A percentile compares a stretch with the other conserved stretches of the same genome.
These are phyloP conservation scores for Starmerella floricola DNA, from an alignment of 805 yeast species.

Conservation along the genomic window DNA sequence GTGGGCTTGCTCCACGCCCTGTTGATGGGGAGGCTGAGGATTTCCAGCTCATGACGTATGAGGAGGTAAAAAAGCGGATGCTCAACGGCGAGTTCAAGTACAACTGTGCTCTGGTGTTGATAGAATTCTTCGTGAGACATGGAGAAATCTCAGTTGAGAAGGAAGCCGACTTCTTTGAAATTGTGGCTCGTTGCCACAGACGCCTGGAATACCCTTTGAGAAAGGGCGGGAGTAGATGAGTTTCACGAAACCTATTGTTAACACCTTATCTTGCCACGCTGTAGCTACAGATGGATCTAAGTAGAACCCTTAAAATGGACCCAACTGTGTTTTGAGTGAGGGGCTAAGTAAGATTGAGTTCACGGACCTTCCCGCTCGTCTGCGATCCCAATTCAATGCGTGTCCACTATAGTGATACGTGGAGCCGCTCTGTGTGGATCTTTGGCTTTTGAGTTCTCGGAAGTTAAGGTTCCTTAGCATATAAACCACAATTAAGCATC, in stretches of 20 bases:
- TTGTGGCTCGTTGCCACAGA: conserved; percentile 54
- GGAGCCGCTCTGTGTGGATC: no score
- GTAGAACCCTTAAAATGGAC: no score
- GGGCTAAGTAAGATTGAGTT: neutral
- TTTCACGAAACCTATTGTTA: neutral
- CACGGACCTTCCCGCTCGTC: no score
- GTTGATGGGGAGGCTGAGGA: conserved; percentile 67
- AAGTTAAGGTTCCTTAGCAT: no score
- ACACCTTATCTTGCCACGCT: no score
- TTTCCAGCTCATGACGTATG: conserved; percentile 51
- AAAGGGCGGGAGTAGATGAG: neutral
- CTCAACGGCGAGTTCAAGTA: conserved; percentile 64
- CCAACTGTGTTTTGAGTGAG: no score
- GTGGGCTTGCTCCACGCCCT: conserved; percentile 36
- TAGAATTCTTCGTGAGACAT: conserved; percentile 81
- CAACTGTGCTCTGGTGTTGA: conserved; percentile 65
- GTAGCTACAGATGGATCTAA: no score
- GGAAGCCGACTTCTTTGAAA: conserved; percentile 55
- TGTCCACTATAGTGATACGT: no score
- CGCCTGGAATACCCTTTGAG: conserved; percentile 52
- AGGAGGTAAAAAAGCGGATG: conserved; percentile 43
- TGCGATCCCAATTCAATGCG: no score
- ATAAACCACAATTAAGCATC: no score
- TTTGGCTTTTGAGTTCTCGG: no score
- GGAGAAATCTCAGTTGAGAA: conserved; percentile 54